Evolutionary conservation across 2,329 filamentous ascomycete genomes (phyloP), one percentile per base, ranked within the genome.

Genomic region (Drechslera avenae): DNA sequence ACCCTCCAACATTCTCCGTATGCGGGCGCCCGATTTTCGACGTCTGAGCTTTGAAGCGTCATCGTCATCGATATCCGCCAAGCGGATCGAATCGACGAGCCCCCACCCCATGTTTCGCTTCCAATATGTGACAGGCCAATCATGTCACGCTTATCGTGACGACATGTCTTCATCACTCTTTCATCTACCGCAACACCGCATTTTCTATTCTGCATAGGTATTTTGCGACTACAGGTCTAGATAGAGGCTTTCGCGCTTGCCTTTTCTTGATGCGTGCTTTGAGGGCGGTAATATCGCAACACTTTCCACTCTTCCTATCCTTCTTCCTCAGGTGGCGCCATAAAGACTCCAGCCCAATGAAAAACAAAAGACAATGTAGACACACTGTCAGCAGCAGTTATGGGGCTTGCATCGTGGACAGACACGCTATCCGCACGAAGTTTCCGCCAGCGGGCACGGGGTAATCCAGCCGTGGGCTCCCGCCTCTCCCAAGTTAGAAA

Each of bases 1-100:
- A 45, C 18, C 3, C 13, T 19, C 32, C 16, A 21, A 17, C 16
- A 33, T 52, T 52, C 32, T 33, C 39, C 39, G 34, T 21, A 39
- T 55, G n/a, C 40, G 36, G 43, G 52, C 21, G 30, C 26, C 39
- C 36, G 49, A n/a, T 45, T 33, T 17, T 47, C 14, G 40, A 39
- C 26, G 34, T 54, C 23, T 47, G 26, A 23, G 18, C 10, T 17
- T 49, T 46, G 18, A 37, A 39, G 46, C 52, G 52, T 55, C 52
- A 55, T 55, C 52, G 52, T 55, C 52, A 55, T 55, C 52, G 52
- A 55, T 55, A 32, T 30, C 19, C 28, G 37, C 36, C 35, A 33
- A 23, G 44, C 42, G 18, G 17, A 16, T 28, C 23, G 41, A 14
- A 46, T 46, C 43, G 43, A 39, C 28, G 14, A 39, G 18, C 32